phyloP scores from a whole-genome alignment of 306 rosid species.

The Geum urbanum region DNA sequence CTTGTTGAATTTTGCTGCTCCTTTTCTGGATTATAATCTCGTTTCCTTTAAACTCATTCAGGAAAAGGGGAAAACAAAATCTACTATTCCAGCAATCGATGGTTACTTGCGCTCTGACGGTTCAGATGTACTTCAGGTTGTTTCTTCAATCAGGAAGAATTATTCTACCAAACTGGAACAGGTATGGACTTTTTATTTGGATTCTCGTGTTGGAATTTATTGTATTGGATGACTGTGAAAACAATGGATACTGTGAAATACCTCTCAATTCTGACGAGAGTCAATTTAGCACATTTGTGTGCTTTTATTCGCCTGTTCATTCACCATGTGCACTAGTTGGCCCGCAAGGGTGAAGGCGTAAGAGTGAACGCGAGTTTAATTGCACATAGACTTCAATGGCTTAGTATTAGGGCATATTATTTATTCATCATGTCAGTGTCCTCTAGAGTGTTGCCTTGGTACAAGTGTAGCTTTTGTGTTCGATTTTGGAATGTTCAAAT shows the following conservation, averaged over 20 bases:
- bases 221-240: background rate
- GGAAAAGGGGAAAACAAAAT: slow-evolving; percentile 54
- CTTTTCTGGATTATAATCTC: slow-evolving; percentile 15
- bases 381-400: background rate
- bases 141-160: slow-evolving; percentile 56
- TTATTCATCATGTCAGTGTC: background rate
- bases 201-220: background rate
- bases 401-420: background rate
- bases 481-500: background rate
- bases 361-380: background rate
- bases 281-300: background rate
- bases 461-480: background rate
- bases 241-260: background rate
- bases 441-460: background rate
- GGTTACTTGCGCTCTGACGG: slow-evolving; percentile 39
- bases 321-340: background rate
- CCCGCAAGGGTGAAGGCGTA: background rate
- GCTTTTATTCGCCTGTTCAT: slow-evolving; percentile 4
- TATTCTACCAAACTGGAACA: slow-evolving; percentile 72
- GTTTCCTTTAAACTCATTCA: slow-evolving; percentile 31
- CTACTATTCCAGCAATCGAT: slow-evolving; percentile 35
- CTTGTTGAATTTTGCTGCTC: slow-evolving; percentile 1
- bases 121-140: slow-evolving; percentile 46
- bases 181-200: slow-evolving; percentile 33
- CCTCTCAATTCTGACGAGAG: background rate